Base-by-base conservation (phyloP, 805 yeast genomes). In the Dipodascopsis tothii region DNA sequence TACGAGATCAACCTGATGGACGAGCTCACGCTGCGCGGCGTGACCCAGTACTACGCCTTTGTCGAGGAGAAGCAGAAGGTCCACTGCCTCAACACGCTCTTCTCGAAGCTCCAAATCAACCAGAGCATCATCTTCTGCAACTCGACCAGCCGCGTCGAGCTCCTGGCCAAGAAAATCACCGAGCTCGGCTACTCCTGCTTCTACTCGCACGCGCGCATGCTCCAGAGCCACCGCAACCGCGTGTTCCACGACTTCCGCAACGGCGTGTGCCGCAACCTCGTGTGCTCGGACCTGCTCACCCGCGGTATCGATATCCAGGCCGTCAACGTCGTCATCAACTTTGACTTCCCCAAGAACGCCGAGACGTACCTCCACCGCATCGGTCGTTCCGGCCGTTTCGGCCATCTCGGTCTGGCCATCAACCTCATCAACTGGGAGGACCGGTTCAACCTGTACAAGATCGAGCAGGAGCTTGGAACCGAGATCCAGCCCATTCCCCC, bases 261-360 rank as follows among this genome's bases (percentile, higher is more conserved):
- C 63, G 98, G 98, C 39, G 87, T 85, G 64, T 96, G 92, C 61
- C 82, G 98, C 70, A 92, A 92, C 61, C 74, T 92, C 60, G 98
- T 92, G 33, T 92, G 98, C 69, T 84, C 97, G 1, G 98, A 92
- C 69, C 73, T 92, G 51, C 75, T 92, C 52, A 90, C 97, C 23
- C 84, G 97, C 74, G 97, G 98, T 76, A 92, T 92, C 59, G 98
- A 92, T 73, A 90, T 92, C 58, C 97, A 92, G 68, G 97, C 97
- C 4, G 98, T 92, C 53, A 92, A 92, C 62, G 97, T 92, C 37
- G 98, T 92, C 39, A 84, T 92, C 59, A 92, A 92, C 70, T 92
- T 92, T 64, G 98, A 92, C 66, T 92, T 92, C 81, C 98, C 98
- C 50, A 90, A 90, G 66, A 86, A 82, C 42, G 96, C 97, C 5